Evolutionary conservation across 2,329 filamentous ascomycete species (phyloP).

Genomic region (Pseudocercospora fuligena): DNA sequence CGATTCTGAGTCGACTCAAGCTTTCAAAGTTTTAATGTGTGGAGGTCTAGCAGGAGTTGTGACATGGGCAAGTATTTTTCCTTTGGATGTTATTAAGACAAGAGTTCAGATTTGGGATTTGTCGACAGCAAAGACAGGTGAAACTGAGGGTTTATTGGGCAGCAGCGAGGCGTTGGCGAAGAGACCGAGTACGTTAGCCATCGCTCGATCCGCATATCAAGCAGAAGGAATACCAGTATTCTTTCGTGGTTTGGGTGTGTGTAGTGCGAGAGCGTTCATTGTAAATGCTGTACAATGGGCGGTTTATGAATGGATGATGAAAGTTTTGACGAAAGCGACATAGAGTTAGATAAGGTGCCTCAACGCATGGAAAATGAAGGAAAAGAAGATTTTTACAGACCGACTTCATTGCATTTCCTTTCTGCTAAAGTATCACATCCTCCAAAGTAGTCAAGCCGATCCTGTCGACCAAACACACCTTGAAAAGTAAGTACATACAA

Average conservation of each 20-base stretch:
- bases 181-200: slow-evolving; percentile 61
- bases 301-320: slow-evolving; percentile 85
- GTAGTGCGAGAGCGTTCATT: slow-evolving; percentile 83
- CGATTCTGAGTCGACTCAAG: slow-evolving; percentile 31
- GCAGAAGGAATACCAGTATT: slow-evolving; percentile 76
- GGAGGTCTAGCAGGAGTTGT: slow-evolving; percentile 85
- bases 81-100: slow-evolving; percentile 90
- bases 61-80: slow-evolving; percentile 90
- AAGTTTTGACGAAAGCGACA: slow-evolving; percentile 27
- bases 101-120: slow-evolving; percentile 76
- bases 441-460: background rate
- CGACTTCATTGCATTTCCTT: background rate
- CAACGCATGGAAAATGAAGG: background rate
- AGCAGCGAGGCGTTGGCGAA: slow-evolving; percentile 9
- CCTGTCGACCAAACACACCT: background rate
- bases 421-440: background rate
- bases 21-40: slow-evolving; percentile 64
- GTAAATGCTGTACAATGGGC: slow-evolving; percentile 95
- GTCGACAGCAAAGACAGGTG: background rate
- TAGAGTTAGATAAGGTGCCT: background rate
- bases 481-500: background rate
- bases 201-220: slow-evolving; percentile 70
- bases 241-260: slow-evolving; percentile 80
- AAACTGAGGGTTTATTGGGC: slow-evolving; percentile 9
- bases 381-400: background rate